Evolutionary conservation across 1,284 basidiomycete species (phyloP), one percentile per base, ranked within the genome.

Genomic region (Austropuccinia psidii): DNA sequence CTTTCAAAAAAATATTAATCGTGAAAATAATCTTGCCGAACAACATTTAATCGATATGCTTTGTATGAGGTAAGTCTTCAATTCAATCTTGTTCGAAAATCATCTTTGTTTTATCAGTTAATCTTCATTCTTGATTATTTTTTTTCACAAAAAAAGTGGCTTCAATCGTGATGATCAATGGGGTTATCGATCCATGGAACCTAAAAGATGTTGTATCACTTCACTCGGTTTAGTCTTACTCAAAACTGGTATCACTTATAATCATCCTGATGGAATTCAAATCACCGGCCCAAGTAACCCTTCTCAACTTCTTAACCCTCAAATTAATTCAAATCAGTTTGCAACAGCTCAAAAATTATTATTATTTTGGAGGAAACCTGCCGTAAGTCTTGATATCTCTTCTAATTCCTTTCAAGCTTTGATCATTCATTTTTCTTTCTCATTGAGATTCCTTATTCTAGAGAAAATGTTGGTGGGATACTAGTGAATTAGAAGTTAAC

Each of bases 401-500:
- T 65, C 24, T 19, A n/a, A 2, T 29, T 47, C 13, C 41, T 43
- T 19, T 21, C 45, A 49, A 21, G 29, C 49, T 33, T 4, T 39
- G 15, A 17, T 35, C 8, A 37, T 60, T n/a, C 4, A 39, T 68
- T 75, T 19, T 41, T 21, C 39, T 9, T 24, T 54, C 9, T 8
- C 19, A 31, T 15, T 33, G 7, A 17, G 2, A 21, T 55, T 58
- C 33, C 13, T 1, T 24, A 17, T 17, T 52, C 9, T 76, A 94
- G 92, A 86, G 95, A 67, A 99, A 99, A 83, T 98, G 96, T 83
- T 99, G 95, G 95, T 99, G 95, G 95, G 96, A 99, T 79, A 94
- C 94, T 19, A 86, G 94, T 61, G 93, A 98, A 77, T 87, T 98
- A 43, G 89, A 94, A 68, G 81, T 97, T 27, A 85, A 87, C 8